Evolutionary conservation across 1,284 basidiomycete species (phyloP).

Genomic region (Cutaneotrichosporon curvatum): DNA sequence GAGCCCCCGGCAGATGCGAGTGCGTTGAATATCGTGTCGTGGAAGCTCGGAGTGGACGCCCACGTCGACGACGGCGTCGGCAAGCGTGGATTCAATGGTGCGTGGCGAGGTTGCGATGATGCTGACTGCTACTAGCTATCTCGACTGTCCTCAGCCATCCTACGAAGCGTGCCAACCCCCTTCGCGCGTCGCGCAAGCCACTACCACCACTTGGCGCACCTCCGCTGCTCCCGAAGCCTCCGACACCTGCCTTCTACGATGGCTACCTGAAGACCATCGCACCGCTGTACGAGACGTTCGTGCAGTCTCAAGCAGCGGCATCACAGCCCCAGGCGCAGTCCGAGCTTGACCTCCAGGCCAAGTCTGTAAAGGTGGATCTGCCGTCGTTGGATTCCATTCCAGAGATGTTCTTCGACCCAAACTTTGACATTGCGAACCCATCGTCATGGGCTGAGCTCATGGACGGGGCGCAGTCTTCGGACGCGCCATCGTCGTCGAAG

Average conservation of each 20-base stretch:
- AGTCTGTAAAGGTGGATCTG: slow-evolving; percentile 28
- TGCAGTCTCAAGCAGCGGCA: slow-evolving; percentile 27
- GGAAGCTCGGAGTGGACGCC: slow-evolving; percentile 24
- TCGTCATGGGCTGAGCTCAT: slow-evolving; percentile 71
- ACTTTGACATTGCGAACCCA: slow-evolving; percentile 82
- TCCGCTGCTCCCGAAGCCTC: slow-evolving; percentile 57
- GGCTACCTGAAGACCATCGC: slow-evolving; percentile 65
- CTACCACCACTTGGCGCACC: slow-evolving; percentile 63
- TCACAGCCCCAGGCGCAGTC: slow-evolving; percentile 15
- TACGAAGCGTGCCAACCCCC: slow-evolving; percentile 70
- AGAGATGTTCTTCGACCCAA: slow-evolving; percentile 64
- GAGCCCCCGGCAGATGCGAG: slow-evolving; percentile 25
- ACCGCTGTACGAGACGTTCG: slow-evolving; percentile 62
- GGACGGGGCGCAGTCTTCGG: not conserved
- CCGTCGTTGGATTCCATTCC: slow-evolving; percentile 73
- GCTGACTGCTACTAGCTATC: slow-evolving; percentile 49
- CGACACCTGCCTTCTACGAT: slow-evolving; percentile 59
- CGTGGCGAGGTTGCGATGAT: not conserved
- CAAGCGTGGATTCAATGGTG: slow-evolving; percentile 42
- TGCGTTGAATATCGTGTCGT: slow-evolving; percentile 41
- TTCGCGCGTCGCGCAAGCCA: slow-evolving; percentile 67
- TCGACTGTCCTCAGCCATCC: slow-evolving; percentile 78
- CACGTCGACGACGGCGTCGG: slow-evolving; percentile 33
- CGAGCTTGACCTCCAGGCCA: slow-evolving; percentile 13
- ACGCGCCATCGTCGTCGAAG: not conserved